Conservation (phyloP, 805 yeast genomes). For the Nakazawaea siamensis region DNA sequence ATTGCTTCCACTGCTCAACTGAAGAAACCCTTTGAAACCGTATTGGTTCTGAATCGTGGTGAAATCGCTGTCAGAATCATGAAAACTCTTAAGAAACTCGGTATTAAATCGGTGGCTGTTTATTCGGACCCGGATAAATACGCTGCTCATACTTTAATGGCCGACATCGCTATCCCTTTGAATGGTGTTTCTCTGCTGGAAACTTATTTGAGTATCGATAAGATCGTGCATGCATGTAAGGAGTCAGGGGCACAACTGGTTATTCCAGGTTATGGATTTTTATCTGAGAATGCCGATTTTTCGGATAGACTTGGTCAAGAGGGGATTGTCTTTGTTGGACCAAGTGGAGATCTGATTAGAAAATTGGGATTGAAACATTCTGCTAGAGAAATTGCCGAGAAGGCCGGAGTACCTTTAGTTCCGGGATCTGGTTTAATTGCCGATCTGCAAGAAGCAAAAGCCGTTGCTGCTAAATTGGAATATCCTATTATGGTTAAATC, state of each 20-base stretch:
- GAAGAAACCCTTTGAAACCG: constrained; percentile 65
- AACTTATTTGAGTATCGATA: constrained; percentile 80
- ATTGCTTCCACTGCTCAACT: constrained; percentile 23
- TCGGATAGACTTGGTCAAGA: constrained; percentile 79
- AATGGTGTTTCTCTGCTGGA: constrained; percentile 84
- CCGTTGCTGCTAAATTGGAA: constrained; percentile 62
- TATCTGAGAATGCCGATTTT: constrained; percentile 94
- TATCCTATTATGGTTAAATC: constrained; percentile 96
- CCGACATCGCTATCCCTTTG: constrained; percentile 76
- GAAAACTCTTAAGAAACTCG: constrained; percentile 73
- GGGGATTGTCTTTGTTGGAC: constrained; percentile 93
- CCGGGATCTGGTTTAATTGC: constrained; percentile 91
- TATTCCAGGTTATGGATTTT: constrained; percentile 95
- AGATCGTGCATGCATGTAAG: constrained; percentile 81
- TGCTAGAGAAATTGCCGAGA: constrained; percentile 87
- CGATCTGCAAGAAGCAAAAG: constrained; percentile 64
- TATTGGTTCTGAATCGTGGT: constrained; percentile 95
- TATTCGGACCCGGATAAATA: constrained; percentile 88
- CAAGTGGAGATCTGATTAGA: constrained; percentile 88
- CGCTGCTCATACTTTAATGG: constrained; percentile 76
- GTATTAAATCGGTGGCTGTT: constrained; percentile 75
- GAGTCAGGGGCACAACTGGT: constrained; percentile 86
- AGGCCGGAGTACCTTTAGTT: constrained; percentile 91
- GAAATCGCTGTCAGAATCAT: constrained; percentile 95
- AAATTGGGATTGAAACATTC: constrained; percentile 91